Evolutionary conservation across 177 flowering plant species (phyloP), one percentile per base, ranked within the genome.

Genomic region (Vitis hybrid): DNA sequence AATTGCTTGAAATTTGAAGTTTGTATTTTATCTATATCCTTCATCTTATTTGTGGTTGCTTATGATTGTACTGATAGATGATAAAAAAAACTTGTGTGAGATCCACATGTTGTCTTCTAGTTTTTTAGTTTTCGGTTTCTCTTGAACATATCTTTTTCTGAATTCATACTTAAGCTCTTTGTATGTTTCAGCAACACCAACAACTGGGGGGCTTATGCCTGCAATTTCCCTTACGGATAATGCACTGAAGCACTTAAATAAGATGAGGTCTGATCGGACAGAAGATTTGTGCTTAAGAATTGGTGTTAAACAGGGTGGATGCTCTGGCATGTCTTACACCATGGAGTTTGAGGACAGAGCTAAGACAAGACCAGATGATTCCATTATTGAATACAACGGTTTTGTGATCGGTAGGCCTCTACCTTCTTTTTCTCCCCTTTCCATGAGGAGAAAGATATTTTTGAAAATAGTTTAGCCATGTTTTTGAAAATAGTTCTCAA

Each of bases 291-390:
- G 94, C 81, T 82, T 95, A 62, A 88, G 99, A 78, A 91, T 95
- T 77, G 99, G 99, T 69, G 98, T 95, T 10, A 90, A 84, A 72
- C 99, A 93, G 71, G 99, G 99, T 60, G 99, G 98, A 64, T 95
- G 99, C 77, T 95, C 99, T 13, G 98, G 99, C 72, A 89, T 95
- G 98, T 93, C 99, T n/a, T 95, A 95, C 81, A 87, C 85, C 5
- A 93, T 95, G 99, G 99, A 95, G 49, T 95, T 95, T 70, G 99
- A 95, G 84, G 83, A 78, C 58, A 84, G 78, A 73, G 90, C 82
- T 55, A 91, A 90, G 19, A 71, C 92, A 51, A 83, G 91, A 74
- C 90, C 94, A 16, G 99, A 95, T 82, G 99, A 95, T 68, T 89
- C 97, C 3, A 39, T 90, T 61, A 91, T 95, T 16, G 99, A 95